A percentile compares a stretch with the other conserved stretches of the same genome.
phyloP scores from a whole-genome alignment of 1,284 basidiomycete genomes.

The Melanopsichium pennsylvanicum region DNA sequence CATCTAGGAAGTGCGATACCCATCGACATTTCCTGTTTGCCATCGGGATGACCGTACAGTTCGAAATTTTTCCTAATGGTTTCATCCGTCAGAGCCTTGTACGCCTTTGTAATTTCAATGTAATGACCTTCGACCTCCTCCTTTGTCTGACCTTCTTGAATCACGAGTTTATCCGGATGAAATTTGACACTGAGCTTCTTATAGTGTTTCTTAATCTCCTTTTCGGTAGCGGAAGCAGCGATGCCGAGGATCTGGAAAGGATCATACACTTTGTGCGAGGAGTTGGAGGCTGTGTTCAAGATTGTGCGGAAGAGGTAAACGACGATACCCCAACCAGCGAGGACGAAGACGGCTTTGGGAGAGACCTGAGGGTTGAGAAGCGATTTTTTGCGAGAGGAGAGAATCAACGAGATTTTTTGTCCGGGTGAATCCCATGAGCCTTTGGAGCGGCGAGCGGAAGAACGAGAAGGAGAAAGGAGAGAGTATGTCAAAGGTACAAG shows the following conservation, averaged over 20 bases:
- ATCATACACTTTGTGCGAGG: slow-evolving; percentile 72
- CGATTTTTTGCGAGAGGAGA: slow-evolving; percentile 28
- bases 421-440: slow-evolving; percentile 59
- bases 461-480: slow-evolving; percentile 33
- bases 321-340: slow-evolving; percentile 79
- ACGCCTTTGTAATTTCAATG: slow-evolving; percentile 95
- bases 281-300: slow-evolving; percentile 70
- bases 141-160: slow-evolving; percentile 80
- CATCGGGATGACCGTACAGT: slow-evolving; percentile 94
- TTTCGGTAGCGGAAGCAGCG: slow-evolving; percentile 78
- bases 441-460: slow-evolving; percentile 7
- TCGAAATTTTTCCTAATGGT: slow-evolving; percentile 89
- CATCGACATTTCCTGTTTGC: slow-evolving; percentile 90
- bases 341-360: slow-evolving; percentile 65
- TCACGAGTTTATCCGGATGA: slow-evolving; percentile 95
- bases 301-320: slow-evolving; percentile 75
- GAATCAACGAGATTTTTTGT: slow-evolving; percentile 55
- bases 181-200: slow-evolving; percentile 75
- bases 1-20: slow-evolving; percentile 95
- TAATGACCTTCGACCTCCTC: slow-evolving; percentile 89
- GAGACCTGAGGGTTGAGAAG: slow-evolving; percentile 55
- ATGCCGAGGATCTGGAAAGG: slow-evolving; percentile 94
- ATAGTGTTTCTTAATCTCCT: slow-evolving; percentile 95
- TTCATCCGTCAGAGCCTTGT: slow-evolving; percentile 95
- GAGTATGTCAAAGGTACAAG: slow-evolving; percentile 63